Conservation (phyloP, 2,329 filamentous ascomycete genomes). For the Penicillium sp. region DNA sequence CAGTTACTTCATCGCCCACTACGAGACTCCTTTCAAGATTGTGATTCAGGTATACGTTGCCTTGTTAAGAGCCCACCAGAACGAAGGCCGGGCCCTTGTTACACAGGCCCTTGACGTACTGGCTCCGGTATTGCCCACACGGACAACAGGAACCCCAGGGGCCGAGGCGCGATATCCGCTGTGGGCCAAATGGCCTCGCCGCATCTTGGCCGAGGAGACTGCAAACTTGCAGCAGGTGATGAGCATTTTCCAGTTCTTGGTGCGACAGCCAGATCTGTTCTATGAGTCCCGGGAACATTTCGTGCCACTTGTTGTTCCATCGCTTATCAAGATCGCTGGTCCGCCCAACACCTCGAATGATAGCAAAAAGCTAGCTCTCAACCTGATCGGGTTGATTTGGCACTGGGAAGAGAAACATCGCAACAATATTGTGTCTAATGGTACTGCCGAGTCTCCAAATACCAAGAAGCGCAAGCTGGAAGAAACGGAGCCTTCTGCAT, state of each 20-base stretch:
- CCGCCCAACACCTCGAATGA: slow-evolving; percentile 77
- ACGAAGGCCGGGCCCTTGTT: slow-evolving; percentile 84
- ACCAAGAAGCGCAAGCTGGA: slow-evolving; percentile 73
- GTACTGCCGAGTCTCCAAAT: slow-evolving; percentile 63
- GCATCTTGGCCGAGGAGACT: slow-evolving; percentile 87
- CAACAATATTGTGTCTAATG: slow-evolving; percentile 21
- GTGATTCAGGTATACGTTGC: slow-evolving; percentile 92
- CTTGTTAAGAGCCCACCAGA: slow-evolving; percentile 85
- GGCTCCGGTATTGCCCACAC: slow-evolving; percentile 85
- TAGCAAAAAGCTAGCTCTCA: slow-evolving; percentile 83
- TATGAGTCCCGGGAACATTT: slow-evolving; percentile 94
- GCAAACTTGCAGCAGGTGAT: slow-evolving; percentile 94
- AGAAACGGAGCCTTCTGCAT: slow-evolving; percentile 50
- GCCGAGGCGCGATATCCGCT: slow-evolving; percentile 69
- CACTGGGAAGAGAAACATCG: slow-evolving; percentile 76
- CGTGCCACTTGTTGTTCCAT: slow-evolving; percentile 78
- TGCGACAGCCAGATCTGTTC: slow-evolving; percentile 86
- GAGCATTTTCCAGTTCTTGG: slow-evolving; percentile 94
- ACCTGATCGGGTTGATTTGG: slow-evolving; percentile 86
- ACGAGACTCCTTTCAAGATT: slow-evolving; percentile 94
- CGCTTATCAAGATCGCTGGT: slow-evolving; percentile 80
- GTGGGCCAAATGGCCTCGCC: slow-evolving; percentile 85
- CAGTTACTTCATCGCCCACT: slow-evolving; percentile 94
- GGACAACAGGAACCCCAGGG: slow-evolving; percentile 52
- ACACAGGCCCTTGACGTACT: slow-evolving; percentile 92